Conservation (phyloP, 495 filamentous ascomycete species). For the Penicillium macrosclerotiorum region DNA sequence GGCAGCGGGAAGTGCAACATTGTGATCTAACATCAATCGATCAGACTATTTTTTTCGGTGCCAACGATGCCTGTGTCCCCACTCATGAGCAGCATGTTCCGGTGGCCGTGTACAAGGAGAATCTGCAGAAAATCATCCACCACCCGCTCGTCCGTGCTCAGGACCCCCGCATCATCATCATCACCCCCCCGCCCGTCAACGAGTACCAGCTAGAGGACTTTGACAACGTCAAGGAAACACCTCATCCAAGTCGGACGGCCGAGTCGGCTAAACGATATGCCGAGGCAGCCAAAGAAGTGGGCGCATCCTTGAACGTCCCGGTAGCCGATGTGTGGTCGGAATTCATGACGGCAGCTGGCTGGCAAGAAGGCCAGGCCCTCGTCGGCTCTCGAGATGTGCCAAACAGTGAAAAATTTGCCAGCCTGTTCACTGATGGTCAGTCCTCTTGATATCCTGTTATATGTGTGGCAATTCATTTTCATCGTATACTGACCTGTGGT, state of each 20-base stretch:
- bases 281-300: slow-evolving; percentile 64
- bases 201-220: slow-evolving; percentile 61
- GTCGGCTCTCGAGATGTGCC: slow-evolving; percentile 51
- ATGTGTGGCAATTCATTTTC: too few relatives aligned
- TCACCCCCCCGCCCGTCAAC: slow-evolving; percentile 78
- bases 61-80: slow-evolving; percentile 77
- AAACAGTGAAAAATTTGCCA: slow-evolving; percentile 45
- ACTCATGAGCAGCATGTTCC: slow-evolving; percentile 69
- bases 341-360: slow-evolving; percentile 63
- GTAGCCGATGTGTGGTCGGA: slow-evolving; percentile 74
- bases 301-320: slow-evolving; percentile 56
- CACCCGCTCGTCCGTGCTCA: slow-evolving; percentile 68
- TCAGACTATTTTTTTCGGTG: slow-evolving; percentile 78
- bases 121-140: slow-evolving; percentile 64
- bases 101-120: slow-evolving; percentile 66
- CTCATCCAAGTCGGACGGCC: slow-evolving; percentile 57
- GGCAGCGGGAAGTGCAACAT: not conserved
- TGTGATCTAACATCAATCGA: slow-evolving; percentile 6
- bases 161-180: slow-evolving; percentile 66
- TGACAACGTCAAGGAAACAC: slow-evolving; percentile 16
- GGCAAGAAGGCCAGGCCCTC: slow-evolving; percentile 57
- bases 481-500: slow-evolving; percentile 8
- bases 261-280: slow-evolving; percentile 67
- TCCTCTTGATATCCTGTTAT: too few relatives aligned
- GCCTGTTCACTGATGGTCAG: slow-evolving; percentile 60